Evolutionary conservation across 176 grass and related monocot species (phyloP), one percentile per base, ranked within the genome.

Genomic region (Rhipidocladum racemiflorum): DNA sequence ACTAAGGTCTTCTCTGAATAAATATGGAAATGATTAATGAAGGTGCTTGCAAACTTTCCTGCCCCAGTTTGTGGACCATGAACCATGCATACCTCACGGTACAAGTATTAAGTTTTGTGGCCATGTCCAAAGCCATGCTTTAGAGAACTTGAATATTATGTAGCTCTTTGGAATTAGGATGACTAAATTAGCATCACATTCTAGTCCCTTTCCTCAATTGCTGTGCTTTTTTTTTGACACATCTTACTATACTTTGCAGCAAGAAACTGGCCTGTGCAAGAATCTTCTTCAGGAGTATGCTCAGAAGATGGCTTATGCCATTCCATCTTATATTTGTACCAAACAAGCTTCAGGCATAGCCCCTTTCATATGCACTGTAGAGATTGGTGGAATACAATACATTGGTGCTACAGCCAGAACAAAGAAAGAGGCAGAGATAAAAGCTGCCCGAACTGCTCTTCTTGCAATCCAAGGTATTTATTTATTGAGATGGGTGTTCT

Each of bases 211-310:
- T 60, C 34, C 54, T 32, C 49, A 17, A 10, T 62, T 35, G 34
- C 10, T 28, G 7, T 29, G 51, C 30, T 30, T 32, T 69, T 32
- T 69, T 18, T 9, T 70, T 62, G 16, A 83, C 63, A 49, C 54
- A 42, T 81, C 20, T 65, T 34, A 29, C n/a, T 64, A 66, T 74
- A 36, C 11, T 80, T 70, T 91, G 14, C 91, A 97, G 95, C 92
- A 92, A 72, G 81, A 89, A 81, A 94, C 92, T 67, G 90, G 90
- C 45, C 74, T 92, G 50, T 97, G 95, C 86, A 92, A 94, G 61
- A 97, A 89, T 89, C 88, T 97, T 80, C 90, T 97, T 67, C 92
- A 94, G 77, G 95, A 97, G 74, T 94, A 94, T 72, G 95, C 95
- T 35, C 90, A 89, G 83, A 92, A 97, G 88, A 97, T 97, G 92